Base-by-base conservation (phyloP, 768 basidiomycete genomes). In the Rhodotorula paludigena region DNA sequence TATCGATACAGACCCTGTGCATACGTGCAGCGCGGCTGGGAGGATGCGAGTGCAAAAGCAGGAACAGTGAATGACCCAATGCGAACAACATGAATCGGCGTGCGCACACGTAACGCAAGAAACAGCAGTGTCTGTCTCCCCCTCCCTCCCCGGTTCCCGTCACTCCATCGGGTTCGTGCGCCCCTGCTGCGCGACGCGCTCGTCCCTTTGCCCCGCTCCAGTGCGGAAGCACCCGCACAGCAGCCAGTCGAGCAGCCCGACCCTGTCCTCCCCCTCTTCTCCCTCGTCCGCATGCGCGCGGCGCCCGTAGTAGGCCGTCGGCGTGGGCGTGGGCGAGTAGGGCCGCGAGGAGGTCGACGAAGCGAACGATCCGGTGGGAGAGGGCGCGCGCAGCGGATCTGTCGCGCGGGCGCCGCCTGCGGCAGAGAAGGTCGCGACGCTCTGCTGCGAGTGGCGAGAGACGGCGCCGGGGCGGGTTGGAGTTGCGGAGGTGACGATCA, bases 101-200 rank as follows among this genome's bases (percentile, higher is more conserved):
- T 41, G 41, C 41, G 11, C 20, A 10, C 41, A 41, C 10, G 41
- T 11, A 41, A 11, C 28, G 7, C 30, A 3, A 30, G 23, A 33
- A 18, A 21, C 8, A 3, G 16, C 14, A 3, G 9, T 42, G 20
- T 20, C 30, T 9, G 30, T 2, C 11, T 28, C 25, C 10, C 8
- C n/a, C 23, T 20, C 48, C 28, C 10, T 21, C 33, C 20, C 51
- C 36, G 35, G n/a, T n/a, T n/a, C 53, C 30, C 3, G 0, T 28
- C 18, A 60, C 42, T 60, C 64, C 33, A 38, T 66, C 36, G 64
- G 64, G 38, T 66, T 66, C n/a, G 64, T 65, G 28, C 64, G 23
- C 30, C 57, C 64, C 28, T 52, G 57, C 49, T 65, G 64, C 33
- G 53, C 49, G 23, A 49, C 35, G 6, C 23, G 41, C 38, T 49